A percentile compares a stretch with the other conserved stretches of the same genome.
Conservation (phyloP, 352 stramenopile species). For the Pythium graminicola region DNA sequence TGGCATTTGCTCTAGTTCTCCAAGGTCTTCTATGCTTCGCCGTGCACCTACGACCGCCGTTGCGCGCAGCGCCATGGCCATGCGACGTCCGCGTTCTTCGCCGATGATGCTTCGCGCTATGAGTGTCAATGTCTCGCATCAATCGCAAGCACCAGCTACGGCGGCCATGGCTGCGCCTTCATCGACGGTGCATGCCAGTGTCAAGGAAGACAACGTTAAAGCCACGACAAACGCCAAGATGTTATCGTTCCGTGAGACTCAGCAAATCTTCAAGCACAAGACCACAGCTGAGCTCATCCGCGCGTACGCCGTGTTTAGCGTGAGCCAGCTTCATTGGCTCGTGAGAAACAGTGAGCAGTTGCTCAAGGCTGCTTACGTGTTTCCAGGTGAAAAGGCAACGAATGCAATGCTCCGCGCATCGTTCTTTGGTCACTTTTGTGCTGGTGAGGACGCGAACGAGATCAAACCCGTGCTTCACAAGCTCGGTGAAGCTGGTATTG, state of each 20-base stretch:
- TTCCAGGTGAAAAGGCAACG: constrained; percentile 80
- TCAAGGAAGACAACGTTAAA: neutral
- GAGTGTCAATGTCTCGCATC: constrained; percentile 22
- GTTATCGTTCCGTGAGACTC: constrained; percentile 68
- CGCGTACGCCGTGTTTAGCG: constrained; percentile 81
- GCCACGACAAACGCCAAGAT: constrained; percentile 1
- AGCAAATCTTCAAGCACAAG: constrained; percentile 82
- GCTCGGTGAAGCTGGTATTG: constrained; percentile 80
- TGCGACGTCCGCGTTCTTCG: constrained; percentile 11
- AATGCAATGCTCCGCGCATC: constrained; percentile 88
- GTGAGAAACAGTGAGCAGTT: constrained; percentile 86
- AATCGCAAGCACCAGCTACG: constrained; percentile 15
- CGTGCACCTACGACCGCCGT: neutral
- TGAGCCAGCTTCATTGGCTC: constrained; percentile 81
- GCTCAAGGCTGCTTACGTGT: constrained; percentile 72
- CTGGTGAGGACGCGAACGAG: constrained; percentile 83
- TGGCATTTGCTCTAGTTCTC: constrained; percentile 7
- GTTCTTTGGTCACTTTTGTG: constrained; percentile 98
- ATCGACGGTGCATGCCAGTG: neutral
- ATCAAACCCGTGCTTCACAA: constrained; percentile 78
- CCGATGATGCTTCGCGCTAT: constrained; percentile 14
- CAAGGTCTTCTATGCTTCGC: constrained; percentile 27
- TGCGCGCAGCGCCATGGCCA: constrained; percentile 10
- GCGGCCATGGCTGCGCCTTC: constrained; percentile 18
- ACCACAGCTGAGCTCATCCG: constrained; percentile 80